phyloP scores from a whole-genome alignment of 2,329 filamentous ascomycete species.

The Fusarium oligoseptatum region DNA sequence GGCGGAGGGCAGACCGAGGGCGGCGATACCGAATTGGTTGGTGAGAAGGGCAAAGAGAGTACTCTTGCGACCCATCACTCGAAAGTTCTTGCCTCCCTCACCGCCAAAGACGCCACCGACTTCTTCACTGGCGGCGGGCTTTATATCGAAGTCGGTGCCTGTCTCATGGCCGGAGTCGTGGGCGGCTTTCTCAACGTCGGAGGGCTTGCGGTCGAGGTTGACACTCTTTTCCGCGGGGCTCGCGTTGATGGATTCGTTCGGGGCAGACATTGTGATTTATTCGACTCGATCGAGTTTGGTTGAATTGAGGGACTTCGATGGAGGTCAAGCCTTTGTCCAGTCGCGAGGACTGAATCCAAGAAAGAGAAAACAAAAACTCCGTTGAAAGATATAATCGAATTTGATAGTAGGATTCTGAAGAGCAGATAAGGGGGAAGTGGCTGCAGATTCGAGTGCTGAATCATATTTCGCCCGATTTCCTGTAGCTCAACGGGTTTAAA shows the following conservation, averaged over 20 bases:
- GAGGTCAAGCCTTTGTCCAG: neutral
- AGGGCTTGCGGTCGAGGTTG: slow-evolving; percentile 1
- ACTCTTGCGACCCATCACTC: slow-evolving; percentile 37
- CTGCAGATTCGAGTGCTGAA: neutral
- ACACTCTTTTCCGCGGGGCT: neutral
- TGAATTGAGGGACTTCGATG: neutral
- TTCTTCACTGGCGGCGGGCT: slow-evolving; percentile 14
- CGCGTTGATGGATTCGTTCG: neutral
- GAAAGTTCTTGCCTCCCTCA: slow-evolving; percentile 36
- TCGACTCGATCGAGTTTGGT: neutral
- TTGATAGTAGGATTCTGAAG: neutral
- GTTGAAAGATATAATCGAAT: neutral
- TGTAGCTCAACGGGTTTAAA: slow-evolving; percentile 2
- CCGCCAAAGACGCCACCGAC: slow-evolving; percentile 25
- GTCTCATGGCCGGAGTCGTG: slow-evolving; percentile 13
- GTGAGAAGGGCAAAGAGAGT: slow-evolving; percentile 38
- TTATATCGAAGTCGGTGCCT: slow-evolving; percentile 8
- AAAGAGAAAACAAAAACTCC: neutral
- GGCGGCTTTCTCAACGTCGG: neutral
- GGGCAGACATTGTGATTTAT: neutral
- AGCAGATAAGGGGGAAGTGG: neutral
- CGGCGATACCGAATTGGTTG: slow-evolving; percentile 44
- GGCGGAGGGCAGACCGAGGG: slow-evolving; percentile 77
- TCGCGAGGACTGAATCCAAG: neutral
- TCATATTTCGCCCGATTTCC: neutral